Evolutionary conservation across 495 filamentous ascomycete species (phyloP).

Genomic region (Cercophora newfieldiana): DNA sequence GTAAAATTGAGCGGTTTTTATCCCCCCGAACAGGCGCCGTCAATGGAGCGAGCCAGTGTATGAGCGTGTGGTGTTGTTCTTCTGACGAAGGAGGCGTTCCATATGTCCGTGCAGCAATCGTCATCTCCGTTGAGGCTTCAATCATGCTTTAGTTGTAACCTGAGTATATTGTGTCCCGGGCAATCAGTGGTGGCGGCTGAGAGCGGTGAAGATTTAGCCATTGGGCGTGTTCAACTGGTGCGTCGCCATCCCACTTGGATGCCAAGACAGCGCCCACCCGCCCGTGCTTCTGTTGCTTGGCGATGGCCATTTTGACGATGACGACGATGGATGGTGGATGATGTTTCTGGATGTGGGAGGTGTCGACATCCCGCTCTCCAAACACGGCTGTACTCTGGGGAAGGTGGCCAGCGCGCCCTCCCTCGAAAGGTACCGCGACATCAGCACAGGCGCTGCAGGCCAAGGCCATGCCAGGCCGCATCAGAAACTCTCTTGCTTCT

Average conservation of each 20-base stretch:
- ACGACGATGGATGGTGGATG: background rate
- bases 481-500: background rate
- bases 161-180: slow-evolving; percentile 4
- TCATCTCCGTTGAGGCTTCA: slow-evolving; percentile 5
- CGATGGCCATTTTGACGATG: background rate
- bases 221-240: background rate
- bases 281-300: background rate
- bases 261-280: background rate
- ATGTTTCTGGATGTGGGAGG: background rate
- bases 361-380: background rate
- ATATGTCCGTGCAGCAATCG: slow-evolving; percentile 10
- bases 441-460: background rate
- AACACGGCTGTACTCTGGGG: background rate
- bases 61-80: background rate
- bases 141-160: slow-evolving; percentile 19
- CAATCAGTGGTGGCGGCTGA: slow-evolving; percentile 14
- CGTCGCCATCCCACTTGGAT: background rate
- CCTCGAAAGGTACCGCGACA: background rate
- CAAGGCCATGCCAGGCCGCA: background rate
- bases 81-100: background rate
- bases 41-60: background rate
- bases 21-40: slow-evolving; percentile 8
- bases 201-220: slow-evolving; percentile 18
- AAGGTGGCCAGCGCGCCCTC: background rate
- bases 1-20: slow-evolving; percentile 14